Percentiles rank a stretch among this genome's conserved stretches.
Evolutionary conservation across 1,139 yeast species (phyloP).

Genomic region (Hyphopichia fennica): DNA sequence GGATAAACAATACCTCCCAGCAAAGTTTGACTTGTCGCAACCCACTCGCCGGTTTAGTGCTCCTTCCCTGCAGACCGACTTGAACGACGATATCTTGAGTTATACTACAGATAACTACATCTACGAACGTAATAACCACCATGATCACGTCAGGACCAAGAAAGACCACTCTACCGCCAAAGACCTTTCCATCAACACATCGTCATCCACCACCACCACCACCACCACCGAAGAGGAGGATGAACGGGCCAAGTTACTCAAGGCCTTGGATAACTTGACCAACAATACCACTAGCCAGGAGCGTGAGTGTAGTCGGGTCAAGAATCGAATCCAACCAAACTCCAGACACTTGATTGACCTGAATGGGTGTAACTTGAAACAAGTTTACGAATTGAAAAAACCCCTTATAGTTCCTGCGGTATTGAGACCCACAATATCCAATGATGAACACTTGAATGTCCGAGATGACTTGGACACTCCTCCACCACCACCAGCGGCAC

Average conservation of each 20-base stretch:
- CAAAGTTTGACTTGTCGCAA: slow-evolving; percentile 39
- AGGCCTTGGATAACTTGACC: slow-evolving; percentile 26
- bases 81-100: slow-evolving; percentile 12
- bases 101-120: slow-evolving; percentile 20
- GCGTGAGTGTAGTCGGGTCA: slow-evolving; percentile 10
- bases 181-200: too few relatives aligned
- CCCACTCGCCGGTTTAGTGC: slow-evolving; percentile 32
- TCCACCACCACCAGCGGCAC: not conserved
- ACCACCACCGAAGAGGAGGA: too few relatives aligned
- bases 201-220: too few relatives aligned
- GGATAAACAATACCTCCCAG: slow-evolving; percentile 33
- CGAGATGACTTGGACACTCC: not conserved
- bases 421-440: slow-evolving; percentile 29
- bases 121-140: slow-evolving; percentile 10
- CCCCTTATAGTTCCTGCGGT: slow-evolving; percentile 47
- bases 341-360: slow-evolving; percentile 7
- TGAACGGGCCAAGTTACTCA: too few relatives aligned
- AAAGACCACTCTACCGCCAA: too few relatives aligned
- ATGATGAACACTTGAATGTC: not conserved
- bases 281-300: slow-evolving; percentile 24
- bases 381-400: slow-evolving; percentile 37
- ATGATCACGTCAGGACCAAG: too few relatives aligned
- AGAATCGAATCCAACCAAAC: slow-evolving; percentile 8
- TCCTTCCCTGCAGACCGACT: slow-evolving; percentile 9
- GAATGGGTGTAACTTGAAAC: slow-evolving; percentile 15